phyloP scores from a whole-genome alignment of 495 filamentous ascomycete genomes.

The Aspergillus carlsbadensis region DNA sequence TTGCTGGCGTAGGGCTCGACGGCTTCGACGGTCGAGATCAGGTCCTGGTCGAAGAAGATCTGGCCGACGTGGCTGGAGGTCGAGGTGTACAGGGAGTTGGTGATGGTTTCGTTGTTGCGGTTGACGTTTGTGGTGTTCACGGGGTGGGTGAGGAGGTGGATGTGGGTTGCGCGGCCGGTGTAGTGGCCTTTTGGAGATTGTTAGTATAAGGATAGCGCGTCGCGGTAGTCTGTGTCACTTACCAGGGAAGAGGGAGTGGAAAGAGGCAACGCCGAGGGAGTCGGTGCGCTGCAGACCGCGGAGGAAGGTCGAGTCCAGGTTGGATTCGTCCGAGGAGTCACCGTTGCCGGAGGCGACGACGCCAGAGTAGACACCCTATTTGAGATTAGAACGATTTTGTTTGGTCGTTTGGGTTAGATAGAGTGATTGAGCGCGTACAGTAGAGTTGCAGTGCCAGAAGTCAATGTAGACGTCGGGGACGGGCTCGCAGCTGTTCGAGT shows the following conservation, averaged over 20 bases:
- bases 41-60: constrained; percentile 60
- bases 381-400: no score
- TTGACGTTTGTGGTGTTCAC: constrained; percentile 28
- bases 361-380: constrained; percentile 57
- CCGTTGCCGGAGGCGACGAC: constrained; percentile 54
- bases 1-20: constrained; percentile 56
- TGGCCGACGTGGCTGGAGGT: constrained; percentile 57
- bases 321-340: constrained; percentile 32
- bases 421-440: constrained; percentile 18
- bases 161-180: constrained; percentile 39
- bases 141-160: constrained; percentile 42
- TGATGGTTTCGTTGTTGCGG: constrained; percentile 32
- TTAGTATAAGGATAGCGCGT: background rate
- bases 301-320: constrained; percentile 52
- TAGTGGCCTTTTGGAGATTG: constrained; percentile 62
- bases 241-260: constrained; percentile 35
- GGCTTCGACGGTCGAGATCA: constrained; percentile 48
- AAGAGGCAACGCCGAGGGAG: constrained; percentile 47
- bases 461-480: constrained; percentile 57
- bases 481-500: constrained; percentile 56
- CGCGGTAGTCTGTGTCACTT: no score
- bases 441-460: constrained; percentile 57
- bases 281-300: constrained; percentile 55
- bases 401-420: no score
- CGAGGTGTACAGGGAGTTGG: constrained; percentile 32